Conservation (phyloP, 441 rosid genomes). For the Cnidoscolus chayamansa region DNA sequence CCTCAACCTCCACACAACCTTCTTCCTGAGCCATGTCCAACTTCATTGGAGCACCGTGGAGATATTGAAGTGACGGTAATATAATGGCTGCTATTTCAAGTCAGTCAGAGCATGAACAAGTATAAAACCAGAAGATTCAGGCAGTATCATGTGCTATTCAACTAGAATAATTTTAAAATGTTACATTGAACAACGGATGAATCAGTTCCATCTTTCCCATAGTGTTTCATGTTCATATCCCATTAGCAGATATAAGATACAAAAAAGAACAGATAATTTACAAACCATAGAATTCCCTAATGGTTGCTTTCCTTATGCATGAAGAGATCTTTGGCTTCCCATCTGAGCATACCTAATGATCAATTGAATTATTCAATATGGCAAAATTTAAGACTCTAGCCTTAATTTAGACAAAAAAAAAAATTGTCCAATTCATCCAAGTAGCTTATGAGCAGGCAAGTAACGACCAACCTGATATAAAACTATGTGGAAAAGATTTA, state of each 20-base stretch:
- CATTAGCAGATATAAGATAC: constrained; percentile 1
- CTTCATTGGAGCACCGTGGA: constrained; percentile 49
- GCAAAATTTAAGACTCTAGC: neutral
- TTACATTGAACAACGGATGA: neutral
- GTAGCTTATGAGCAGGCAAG: constrained; percentile 1
- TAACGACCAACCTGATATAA: constrained; percentile 43
- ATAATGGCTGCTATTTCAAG: constrained; percentile 52
- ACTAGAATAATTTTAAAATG: neutral
- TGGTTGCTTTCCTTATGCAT: constrained; percentile 63
- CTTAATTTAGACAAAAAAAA: neutral
- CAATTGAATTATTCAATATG: neutral
- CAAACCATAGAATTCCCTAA: constrained; percentile 77
- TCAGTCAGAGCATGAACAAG: neutral
- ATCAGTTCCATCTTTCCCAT: neutral
- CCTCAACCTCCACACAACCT: constrained; percentile 25
- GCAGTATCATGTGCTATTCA: neutral
- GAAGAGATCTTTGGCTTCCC: constrained; percentile 40
- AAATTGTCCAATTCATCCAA: neutral
- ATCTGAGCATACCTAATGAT: constrained; percentile 44
- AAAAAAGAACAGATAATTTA: neutral
- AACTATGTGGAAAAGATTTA: constrained; percentile 47
- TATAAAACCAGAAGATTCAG: constrained; percentile 1
- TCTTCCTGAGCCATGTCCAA: constrained; percentile 26
- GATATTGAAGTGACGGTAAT: constrained; percentile 73
- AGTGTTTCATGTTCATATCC: neutral